phyloP scores from a whole-genome alignment of 2,329 filamentous ascomycete genomes.

The Berkeleyomyces rouxiae region DNA sequence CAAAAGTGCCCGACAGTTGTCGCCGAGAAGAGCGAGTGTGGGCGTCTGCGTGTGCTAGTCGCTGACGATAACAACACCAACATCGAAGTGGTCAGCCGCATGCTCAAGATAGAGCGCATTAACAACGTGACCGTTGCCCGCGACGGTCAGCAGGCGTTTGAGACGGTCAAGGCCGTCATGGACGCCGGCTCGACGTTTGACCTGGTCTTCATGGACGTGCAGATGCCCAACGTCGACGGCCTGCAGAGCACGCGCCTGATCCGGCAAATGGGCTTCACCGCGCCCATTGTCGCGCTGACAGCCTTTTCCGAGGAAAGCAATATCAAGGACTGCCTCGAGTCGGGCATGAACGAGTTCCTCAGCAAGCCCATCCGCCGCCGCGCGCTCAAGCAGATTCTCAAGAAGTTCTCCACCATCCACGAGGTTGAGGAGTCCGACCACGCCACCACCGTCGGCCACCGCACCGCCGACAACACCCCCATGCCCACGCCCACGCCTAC shows the following conservation, averaged over 20 bases:
- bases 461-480: conserved; percentile 3
- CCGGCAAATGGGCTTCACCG: conserved; percentile 67
- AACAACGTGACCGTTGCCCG: conserved; percentile 79
- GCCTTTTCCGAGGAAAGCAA: conserved; percentile 87
- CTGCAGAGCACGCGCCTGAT: conserved; percentile 75
- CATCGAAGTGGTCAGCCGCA: conserved; percentile 40
- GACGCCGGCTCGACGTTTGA: conserved; percentile 56
- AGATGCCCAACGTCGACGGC: conserved; percentile 88
- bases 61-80: conserved; percentile 53
- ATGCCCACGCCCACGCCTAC: conserved; percentile 2
- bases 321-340: conserved; percentile 69
- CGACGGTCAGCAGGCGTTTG: conserved; percentile 73
- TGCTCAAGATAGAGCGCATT: conserved; percentile 62
- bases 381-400: conserved; percentile 70
- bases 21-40: conserved; percentile 36
- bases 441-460: background rate
- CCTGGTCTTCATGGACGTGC: conserved; percentile 89
- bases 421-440: conserved; percentile 29
- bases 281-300: conserved; percentile 78
- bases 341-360: conserved; percentile 84
- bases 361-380: conserved; percentile 62
- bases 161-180: conserved; percentile 72
- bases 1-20: conserved; percentile 27
- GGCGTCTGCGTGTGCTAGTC: conserved; percentile 65
- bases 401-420: conserved; percentile 65